Conservation (phyloP, 1,139 yeast genomes). For the Pneumocystis canis region DNA sequence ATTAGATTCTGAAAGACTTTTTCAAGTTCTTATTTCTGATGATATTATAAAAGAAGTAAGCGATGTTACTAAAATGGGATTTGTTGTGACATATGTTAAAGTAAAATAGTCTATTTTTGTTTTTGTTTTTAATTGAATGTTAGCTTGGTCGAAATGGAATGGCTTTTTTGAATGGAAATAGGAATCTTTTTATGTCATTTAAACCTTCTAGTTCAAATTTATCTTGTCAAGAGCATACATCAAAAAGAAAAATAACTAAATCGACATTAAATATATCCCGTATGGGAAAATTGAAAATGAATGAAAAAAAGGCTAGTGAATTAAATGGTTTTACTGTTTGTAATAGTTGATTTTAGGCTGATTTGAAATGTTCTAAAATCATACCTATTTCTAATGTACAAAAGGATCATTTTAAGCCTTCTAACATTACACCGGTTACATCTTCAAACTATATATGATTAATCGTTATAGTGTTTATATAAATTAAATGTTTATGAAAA, state of each 20-base stretch:
- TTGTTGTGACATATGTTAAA: slow-evolving; percentile 60
- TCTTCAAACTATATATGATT: not conserved
- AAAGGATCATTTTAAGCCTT: not conserved
- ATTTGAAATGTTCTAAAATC: not conserved
- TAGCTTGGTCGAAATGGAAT: not conserved
- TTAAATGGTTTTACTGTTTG: not conserved
- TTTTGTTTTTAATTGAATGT: not conserved
- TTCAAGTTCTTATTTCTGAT: slow-evolving; percentile 58
- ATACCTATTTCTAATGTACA: not conserved
- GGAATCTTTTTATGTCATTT: not conserved
- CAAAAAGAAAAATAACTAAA: not conserved
- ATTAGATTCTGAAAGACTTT: slow-evolving; percentile 63
- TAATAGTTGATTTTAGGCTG: not conserved
- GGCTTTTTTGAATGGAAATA: not conserved
- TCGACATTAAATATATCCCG: not conserved
- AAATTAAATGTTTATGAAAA: not conserved
- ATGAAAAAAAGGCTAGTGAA: not conserved
- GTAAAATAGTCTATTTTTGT: slow-evolving; percentile 14
- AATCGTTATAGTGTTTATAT: not conserved
- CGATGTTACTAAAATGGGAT: slow-evolving; percentile 54
- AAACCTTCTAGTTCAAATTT: not conserved
- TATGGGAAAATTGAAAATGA: not conserved
- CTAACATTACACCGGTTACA: not conserved
- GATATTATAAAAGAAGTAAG: slow-evolving; percentile 61
- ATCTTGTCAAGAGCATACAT: not conserved